phyloP scores from a whole-genome alignment of 2,329 filamentous ascomycete genomes.

The Biscogniauxia sp. region DNA sequence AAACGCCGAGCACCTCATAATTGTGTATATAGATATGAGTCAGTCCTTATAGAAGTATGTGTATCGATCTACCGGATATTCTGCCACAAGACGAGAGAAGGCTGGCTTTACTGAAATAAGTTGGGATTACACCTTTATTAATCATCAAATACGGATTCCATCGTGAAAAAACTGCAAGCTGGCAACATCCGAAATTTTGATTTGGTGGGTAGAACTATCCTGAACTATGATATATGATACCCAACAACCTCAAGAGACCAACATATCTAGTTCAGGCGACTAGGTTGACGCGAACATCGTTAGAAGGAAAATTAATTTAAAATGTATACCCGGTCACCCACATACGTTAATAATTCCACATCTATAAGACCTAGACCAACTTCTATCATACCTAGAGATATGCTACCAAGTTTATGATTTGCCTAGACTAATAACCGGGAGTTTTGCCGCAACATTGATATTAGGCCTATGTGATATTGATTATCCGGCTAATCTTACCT shows the following conservation, averaged over 20 bases:
- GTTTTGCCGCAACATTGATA: not conserved
- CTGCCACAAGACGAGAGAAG: not conserved
- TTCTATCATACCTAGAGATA: not conserved
- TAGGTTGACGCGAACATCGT: not conserved
- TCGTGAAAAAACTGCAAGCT: not conserved
- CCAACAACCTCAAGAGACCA: not conserved
- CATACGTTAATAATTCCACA: not conserved
- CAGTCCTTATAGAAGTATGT: not conserved
- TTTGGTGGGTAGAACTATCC: not conserved
- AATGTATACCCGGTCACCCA: not conserved
- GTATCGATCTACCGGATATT: not conserved
- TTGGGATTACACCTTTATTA: not conserved
- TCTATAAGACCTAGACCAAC: not conserved
- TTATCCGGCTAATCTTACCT: not conserved
- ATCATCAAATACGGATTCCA: not conserved
- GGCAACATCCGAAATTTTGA: not conserved
- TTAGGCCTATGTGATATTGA: not conserved
- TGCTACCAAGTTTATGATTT: not conserved
- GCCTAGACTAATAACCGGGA: not conserved
- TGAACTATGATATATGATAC: not conserved
- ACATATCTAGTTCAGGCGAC: not conserved
- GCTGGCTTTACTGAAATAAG: not conserved
- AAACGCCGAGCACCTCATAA: slow-evolving; percentile 5
- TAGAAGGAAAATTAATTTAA: not conserved
- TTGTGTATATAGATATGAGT: not conserved